phyloP scores from a whole-genome alignment of 768 basidiomycete species.

The Neoboletus brunneissimus region DNA sequence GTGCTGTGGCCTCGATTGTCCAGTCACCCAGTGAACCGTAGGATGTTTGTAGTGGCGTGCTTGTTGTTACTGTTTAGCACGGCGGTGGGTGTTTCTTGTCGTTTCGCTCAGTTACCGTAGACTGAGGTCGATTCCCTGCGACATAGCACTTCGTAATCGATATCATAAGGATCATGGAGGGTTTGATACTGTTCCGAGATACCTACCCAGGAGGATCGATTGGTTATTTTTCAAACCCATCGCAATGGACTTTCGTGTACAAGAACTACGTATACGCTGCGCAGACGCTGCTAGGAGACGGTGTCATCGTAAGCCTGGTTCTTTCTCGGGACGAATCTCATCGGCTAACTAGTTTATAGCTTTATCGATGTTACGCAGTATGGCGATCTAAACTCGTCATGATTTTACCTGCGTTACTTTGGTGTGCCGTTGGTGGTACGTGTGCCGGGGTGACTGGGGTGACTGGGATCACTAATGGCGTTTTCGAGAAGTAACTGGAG shows the following conservation, averaged over 20 bases:
- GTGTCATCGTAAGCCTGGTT: conserved; percentile 24
- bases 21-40: conserved; percentile 13
- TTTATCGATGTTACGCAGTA: conserved; percentile 33
- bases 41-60: conserved; percentile 24
- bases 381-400: conserved; percentile 32
- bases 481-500: conserved; percentile 16
- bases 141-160: conserved; percentile 27
- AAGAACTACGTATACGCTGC: conserved; percentile 24
- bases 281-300: conserved; percentile 32
- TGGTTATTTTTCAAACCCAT: conserved; percentile 25
- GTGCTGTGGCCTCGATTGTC: conserved; percentile 11
- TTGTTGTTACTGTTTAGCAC: conserved; percentile 32
- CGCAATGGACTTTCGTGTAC: conserved; percentile 29
- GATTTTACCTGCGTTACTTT: conserved; percentile 30
- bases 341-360: conserved; percentile 11
- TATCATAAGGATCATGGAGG: conserved; percentile 25
- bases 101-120: background rate
- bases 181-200: conserved; percentile 24
- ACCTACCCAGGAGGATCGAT: conserved; percentile 18
- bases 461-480: background rate
- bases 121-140: background rate
- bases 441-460: background rate
- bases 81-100: conserved; percentile 14
- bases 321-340: background rate
- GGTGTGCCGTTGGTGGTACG: conserved; percentile 28